Conservation (phyloP, 768 basidiomycete genomes). For the Agaricus blazei region DNA sequence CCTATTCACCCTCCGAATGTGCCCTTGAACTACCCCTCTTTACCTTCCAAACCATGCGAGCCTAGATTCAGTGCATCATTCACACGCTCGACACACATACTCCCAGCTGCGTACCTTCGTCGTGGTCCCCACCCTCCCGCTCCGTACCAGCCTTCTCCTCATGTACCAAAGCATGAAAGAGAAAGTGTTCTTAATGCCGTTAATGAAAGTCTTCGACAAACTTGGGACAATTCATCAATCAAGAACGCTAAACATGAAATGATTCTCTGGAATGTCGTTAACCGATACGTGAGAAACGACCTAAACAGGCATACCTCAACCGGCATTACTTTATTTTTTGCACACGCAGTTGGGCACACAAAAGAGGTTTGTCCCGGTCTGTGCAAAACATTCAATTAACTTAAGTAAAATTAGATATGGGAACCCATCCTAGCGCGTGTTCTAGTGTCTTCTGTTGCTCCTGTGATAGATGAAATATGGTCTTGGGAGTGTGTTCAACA, state of each 20-base stretch:
- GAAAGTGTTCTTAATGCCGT: neutral
- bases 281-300: slow-evolving; percentile 55
- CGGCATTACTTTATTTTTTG: slow-evolving; percentile 67
- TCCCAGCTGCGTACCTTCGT: slow-evolving; percentile 50
- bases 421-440: slow-evolving; percentile 60
- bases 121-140: slow-evolving; percentile 36
- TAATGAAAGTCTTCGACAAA: slow-evolving; percentile 13
- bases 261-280: slow-evolving; percentile 64
- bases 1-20: slow-evolving; percentile 34
- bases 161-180: slow-evolving; percentile 31
- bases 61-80: slow-evolving; percentile 31
- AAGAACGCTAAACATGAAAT: slow-evolving; percentile 31
- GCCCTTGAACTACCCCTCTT: slow-evolving; percentile 25
- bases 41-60: slow-evolving; percentile 33
- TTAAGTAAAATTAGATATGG: slow-evolving; percentile 54
- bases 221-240: slow-evolving; percentile 25
- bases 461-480: slow-evolving; percentile 66
- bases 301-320: slow-evolving; percentile 14
- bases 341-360: slow-evolving; percentile 83
- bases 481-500: slow-evolving; percentile 79
- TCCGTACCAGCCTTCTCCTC: slow-evolving; percentile 23
- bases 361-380: slow-evolving; percentile 59
- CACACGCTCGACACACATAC: slow-evolving; percentile 45
- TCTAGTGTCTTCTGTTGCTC: slow-evolving; percentile 34
- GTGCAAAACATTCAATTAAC: neutral